Evolutionary conservation across 2,329 filamentous ascomycete genomes (phyloP), one percentile per base, ranked within the genome.

Genomic region (Colletotrichum lupini): DNA sequence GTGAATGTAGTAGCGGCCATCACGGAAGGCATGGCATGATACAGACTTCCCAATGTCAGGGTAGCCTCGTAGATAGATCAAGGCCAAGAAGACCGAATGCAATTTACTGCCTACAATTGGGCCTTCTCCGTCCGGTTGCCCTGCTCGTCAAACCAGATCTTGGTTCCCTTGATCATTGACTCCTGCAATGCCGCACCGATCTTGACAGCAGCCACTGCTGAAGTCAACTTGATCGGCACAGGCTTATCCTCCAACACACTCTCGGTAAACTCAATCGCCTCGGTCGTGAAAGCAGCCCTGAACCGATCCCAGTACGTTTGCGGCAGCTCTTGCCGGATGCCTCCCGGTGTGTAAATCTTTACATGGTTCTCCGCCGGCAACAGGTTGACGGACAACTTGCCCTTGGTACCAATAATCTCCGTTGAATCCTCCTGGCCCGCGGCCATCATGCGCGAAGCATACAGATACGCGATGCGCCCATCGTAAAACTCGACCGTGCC

Each of bases 391-490:
- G 85, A 82, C 6, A 93, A 77, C 79, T 92, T 93, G 49, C 91
- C 91, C 76, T 88, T 85, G 2, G 91, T 93, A 14, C 91, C 92
- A 71, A 93, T 91, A 72, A 93, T 87, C 81, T 93, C 91, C 0
- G 91, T 92, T 68, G 86, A 88, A 77, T 93, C 92, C 74, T 92
- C 88, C 80, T 93, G 91, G 0, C 92, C 92, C 0, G 89, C 87
- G 0, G 91, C 89, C 88, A 93, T 93, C 89, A 92, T 93, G 16
- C 91, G 85, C 11, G 85, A 88, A 55, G 85, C 86, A 80, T 91
- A 93, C 73, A 92, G 88, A 78, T 92, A 90, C 1, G 90, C 91
- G 58, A 93, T 89, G 78, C 88, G 88, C 56, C 89, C 90, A 63
- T 86, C 87, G 77, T 87, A 60, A 80, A 93, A 93, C 80, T 93